Base-by-base conservation (phyloP, 176 grass and related monocot species). In the Rhynchospora tenuis region DNA sequence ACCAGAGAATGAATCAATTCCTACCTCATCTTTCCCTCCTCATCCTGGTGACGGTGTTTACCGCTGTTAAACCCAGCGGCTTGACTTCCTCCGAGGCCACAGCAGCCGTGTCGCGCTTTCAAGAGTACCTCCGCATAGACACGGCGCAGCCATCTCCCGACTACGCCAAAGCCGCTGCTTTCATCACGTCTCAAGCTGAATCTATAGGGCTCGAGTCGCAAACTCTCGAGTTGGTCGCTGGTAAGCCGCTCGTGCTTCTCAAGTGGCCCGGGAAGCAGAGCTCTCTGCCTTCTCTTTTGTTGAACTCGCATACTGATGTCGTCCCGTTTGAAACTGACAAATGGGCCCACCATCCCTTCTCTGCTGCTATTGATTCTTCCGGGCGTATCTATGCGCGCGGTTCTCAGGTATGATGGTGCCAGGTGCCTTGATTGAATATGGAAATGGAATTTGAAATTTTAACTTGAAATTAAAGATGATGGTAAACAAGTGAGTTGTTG, bases 281-380 rank as follows among this genome's bases (percentile, higher is more conserved):
- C 51, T 84, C 89, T 46, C 89, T 95, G 66, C 91, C 91, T 22
- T 93, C 89, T 1, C 12, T 98, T 20, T 93, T 98, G 27, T 85
- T 98, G 83, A 98, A 95, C 86, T 98, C 93, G 45, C 96, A 98
- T 83, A 98, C 96, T 43, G 96, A 98, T 73, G 96, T 98, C 69
- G 96, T 98, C 24, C 93, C 96, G 28, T 88, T 88, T 22, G 96
- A 98, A 68, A 86, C 91, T 50, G 86, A 85, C 83, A 98, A 98
- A 88, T 98, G 96, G 96, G 44, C 83, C 11, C 93, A 98, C 79
- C 88, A 78, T 33, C 96, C 96, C 60, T 95, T 98, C 65, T 95
- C 96, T 51, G 96, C 93, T 13, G 80, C 84, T 16, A 86, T 99
- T 19, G 91, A 89, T 24, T 78, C 87, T 7, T 86, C 88, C 12